Evolutionary conservation across 2,329 filamentous ascomycete species (phyloP), one percentile per base, ranked within the genome.

Genomic region (Cladophialophora chaetospira): DNA sequence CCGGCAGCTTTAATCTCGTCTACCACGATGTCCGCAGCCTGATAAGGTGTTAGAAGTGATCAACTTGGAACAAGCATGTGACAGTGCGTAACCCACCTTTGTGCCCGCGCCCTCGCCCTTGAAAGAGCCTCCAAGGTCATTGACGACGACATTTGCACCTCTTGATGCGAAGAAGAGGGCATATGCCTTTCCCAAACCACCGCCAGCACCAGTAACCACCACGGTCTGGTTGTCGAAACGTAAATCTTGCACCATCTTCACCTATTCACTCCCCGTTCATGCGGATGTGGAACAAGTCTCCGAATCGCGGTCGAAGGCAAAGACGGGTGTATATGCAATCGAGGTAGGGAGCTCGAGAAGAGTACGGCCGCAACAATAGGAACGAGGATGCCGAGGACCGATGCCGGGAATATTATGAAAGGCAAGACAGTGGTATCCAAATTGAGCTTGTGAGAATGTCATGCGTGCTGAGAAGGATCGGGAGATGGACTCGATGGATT

Each of bases 81-180:
- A 62, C 40, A 45, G 36, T 35, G n/a, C 13, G 38, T 17, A 31
- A 67, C 79, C 66, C 77, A 96, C 92, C 85, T 91, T 95, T 73
- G 85, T 85, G 38, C 89, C 93, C 67, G 82, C 85, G 58, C 92
- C 93, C 78, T 97, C 91, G 66, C 94, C 93, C 76, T 94, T 93
- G 81, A 94, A 92, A 44, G 91, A 94, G 48, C 85, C 90, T 62
- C 94, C 94, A 49, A 97, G 83, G 72, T 99, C 94, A 75, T 99
- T 99, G 68, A 99, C 94, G 45, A 99, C 93, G 67, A 96, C 89
- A 75, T 88, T 95, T 67, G 91, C 94, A 69, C 94, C 94, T 71
- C 93, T 86, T 55, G 89, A 91, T 57, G 84, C 94, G 72, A 96
- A 97, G 81, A 96, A 97, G 59, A 87, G 79, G 66, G 88, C 88